Conservation (phyloP, 352 stramenopile genomes). For the Hyaloperonospora brassicae region DNA sequence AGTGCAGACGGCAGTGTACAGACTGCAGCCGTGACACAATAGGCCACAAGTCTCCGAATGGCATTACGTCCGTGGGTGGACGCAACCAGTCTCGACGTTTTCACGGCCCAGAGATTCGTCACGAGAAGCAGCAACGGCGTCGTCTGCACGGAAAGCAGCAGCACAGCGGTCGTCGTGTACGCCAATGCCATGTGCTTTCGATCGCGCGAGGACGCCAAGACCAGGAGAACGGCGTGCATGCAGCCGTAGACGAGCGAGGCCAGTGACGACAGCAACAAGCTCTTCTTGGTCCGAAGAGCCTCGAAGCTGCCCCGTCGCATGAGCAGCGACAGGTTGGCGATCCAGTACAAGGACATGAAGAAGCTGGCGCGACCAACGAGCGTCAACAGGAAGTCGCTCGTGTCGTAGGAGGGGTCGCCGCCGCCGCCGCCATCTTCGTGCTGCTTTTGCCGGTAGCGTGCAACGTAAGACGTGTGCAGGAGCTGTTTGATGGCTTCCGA, state of each 20-base stretch:
- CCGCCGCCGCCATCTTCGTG: too few species aligned
- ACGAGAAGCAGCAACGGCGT: constrained; percentile 37
- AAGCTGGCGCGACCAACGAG: constrained; percentile 51
- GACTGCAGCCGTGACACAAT: constrained; percentile 38
- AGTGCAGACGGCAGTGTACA: constrained; percentile 51
- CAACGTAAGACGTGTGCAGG: constrained; percentile 37
- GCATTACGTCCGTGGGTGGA: constrained; percentile 51
- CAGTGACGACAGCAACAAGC: constrained; percentile 40
- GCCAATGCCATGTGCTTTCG: constrained; percentile 9
- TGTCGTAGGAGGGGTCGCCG: too few species aligned
- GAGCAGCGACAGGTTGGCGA: constrained; percentile 60
- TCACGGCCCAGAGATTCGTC: constrained; percentile 44
- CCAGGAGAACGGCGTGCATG: constrained; percentile 40
- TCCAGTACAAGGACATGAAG: constrained; percentile 74
- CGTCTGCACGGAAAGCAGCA: constrained; percentile 41
- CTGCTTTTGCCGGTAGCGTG: constrained; percentile 19
- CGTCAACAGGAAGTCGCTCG: constrained; percentile 24
- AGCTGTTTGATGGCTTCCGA: constrained; percentile 47
- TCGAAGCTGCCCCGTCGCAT: constrained; percentile 54
- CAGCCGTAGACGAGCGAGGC: constrained; percentile 45
- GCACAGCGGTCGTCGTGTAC: constrained; percentile 38
- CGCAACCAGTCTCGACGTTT: constrained; percentile 39
- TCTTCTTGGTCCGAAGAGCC: constrained; percentile 40
- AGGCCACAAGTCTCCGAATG: constrained; percentile 44
- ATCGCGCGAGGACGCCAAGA: constrained; percentile 5